Conservation (phyloP, 2,329 filamentous ascomycete genomes). For the Neofusicoccum parvum region DNA sequence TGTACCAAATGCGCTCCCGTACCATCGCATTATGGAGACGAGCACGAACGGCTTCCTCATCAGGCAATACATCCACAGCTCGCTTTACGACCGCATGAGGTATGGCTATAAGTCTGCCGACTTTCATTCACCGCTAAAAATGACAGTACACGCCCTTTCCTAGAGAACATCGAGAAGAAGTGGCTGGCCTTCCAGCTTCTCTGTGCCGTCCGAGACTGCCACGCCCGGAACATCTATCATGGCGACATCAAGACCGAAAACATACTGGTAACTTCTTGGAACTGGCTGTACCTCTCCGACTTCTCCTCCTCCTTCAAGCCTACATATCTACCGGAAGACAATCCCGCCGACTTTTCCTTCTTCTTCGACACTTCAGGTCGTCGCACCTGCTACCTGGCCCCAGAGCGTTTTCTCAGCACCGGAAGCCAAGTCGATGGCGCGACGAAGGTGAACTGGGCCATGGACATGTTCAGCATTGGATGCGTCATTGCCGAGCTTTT, state of each 20-base stretch:
- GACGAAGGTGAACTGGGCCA: conserved; percentile 79
- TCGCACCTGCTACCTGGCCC: conserved; percentile 91
- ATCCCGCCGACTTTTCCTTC: conserved; percentile 95
- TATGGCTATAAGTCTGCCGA: conserved; percentile 29
- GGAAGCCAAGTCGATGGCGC: conserved; percentile 66
- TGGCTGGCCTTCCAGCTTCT: conserved; percentile 97
- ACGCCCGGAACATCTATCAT: conserved; percentile 85
- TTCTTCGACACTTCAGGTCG: conserved; percentile 94
- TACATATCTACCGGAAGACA: conserved; percentile 89
- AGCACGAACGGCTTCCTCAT: conserved; percentile 90
- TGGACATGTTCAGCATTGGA: conserved; percentile 97
- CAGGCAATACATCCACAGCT: conserved; percentile 93
- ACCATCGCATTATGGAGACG: conserved; percentile 89
- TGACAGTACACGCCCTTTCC: conserved; percentile 85
- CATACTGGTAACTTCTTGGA: conserved; percentile 95
- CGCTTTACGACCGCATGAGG: conserved; percentile 89
- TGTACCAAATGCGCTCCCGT: conserved; percentile 87
- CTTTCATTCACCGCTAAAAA: conserved; percentile 29
- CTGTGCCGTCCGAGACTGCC: conserved; percentile 88
- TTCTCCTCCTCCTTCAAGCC: conserved; percentile 97
- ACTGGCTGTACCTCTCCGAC: conserved; percentile 97
- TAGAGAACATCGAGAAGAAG: conserved; percentile 98
- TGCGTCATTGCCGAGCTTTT: conserved; percentile 98
- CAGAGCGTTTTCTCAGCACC: conserved; percentile 81
- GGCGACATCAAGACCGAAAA: conserved; percentile 99